Percentiles rank a stretch among this genome's conserved stretches.
phyloP scores from a whole-genome alignment of 2,329 filamentous ascomycete species.

The Endocalyx cinctus region DNA sequence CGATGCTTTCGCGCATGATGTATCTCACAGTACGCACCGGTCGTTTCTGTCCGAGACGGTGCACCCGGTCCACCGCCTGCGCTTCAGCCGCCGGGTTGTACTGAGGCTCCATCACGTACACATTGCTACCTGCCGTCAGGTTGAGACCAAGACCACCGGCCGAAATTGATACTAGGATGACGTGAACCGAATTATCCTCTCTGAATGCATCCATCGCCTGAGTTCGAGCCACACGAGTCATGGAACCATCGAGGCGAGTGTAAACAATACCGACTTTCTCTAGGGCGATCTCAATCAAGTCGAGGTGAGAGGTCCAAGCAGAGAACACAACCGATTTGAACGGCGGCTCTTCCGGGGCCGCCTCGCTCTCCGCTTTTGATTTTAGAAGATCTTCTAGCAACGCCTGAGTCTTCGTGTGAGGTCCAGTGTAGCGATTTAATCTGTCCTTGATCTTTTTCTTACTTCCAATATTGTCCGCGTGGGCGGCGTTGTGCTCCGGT shows the following conservation, averaged over 20 bases:
- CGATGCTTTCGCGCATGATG: conserved; percentile 86
- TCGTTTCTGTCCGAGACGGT: conserved; percentile 85
- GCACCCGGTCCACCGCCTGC: conserved; percentile 90
- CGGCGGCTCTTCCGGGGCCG: conserved; percentile 61
- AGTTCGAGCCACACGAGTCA: conserved; percentile 70
- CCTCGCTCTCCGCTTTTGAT: conserved; percentile 58
- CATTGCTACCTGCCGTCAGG: conserved; percentile 76
- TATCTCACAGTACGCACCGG: conserved; percentile 82
- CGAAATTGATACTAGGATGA: conserved; percentile 88
- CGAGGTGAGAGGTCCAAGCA: conserved; percentile 91
- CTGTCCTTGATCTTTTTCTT: conserved; percentile 41
- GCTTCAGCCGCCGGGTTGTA: conserved; percentile 95
- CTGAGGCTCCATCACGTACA: conserved; percentile 97
- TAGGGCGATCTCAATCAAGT: conserved; percentile 83
- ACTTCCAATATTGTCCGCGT: conserved; percentile 30
- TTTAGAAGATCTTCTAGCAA: conserved; percentile 69
- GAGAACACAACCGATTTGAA: conserved; percentile 95
- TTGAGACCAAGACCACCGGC: conserved; percentile 91
- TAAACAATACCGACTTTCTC: conserved; percentile 61
- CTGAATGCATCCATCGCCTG: conserved; percentile 75
- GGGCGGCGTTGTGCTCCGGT: conserved; percentile 51
- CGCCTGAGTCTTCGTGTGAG: conserved; percentile 86
- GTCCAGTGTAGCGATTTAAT: conserved; percentile 71
- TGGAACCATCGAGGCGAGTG: conserved; percentile 84
- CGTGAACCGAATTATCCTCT: conserved; percentile 63